Base-by-base conservation (phyloP, 805 yeast genomes). In the Myxozyma vanderwaltii region DNA sequence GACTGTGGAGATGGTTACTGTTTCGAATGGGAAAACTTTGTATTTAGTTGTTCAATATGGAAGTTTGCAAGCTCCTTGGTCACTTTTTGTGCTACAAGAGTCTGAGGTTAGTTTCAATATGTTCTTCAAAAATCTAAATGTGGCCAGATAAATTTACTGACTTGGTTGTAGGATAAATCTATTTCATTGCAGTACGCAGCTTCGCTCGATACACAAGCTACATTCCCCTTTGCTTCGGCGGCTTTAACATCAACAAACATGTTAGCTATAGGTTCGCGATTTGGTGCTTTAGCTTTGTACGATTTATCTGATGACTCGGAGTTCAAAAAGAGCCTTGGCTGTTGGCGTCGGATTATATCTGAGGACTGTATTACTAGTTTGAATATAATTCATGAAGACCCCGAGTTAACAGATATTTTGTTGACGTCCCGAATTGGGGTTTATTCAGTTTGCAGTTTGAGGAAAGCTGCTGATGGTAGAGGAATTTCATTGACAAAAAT, bases 241-340 rank as follows among this genome's bases (percentile, higher is more conserved):
- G 77, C 73, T 24, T 72, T 77, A 38, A 82, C 80, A 63, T 59
- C 69, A 1, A 63, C 15, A 0, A 74, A 73, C 41, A 69, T 52
- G 73, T 67, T 89, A 1, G 67, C 86, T 17, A 72, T 90, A 19
- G 95, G 94, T 0, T 87, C 94, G 2, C 76, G 96, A 62, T 83
- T 80, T 67, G 88, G 89, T 15, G 82, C 88, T 0, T 40, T 90
- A 3, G 83, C 85, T 1, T 70, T 85, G 0, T 88, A 82, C 65
- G 76, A 80, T 46, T 13, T 61, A 10, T 17, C 35, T 35, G 48
- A 31, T 17, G 39, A 33, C 8, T 29, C 44, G 4, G 4, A 15
- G 3, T n/a, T 23, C 15, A 33, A 39, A 19, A 39, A 23, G 19
- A 38, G 33, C 24, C 4, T 35, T 13, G 52, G 59, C 6, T 51